These are phyloP conservation scores for Salisapilia sapeloensis DNA, from an alignment of 352 stramenopile species.

Conservation along the genomic window DNA sequence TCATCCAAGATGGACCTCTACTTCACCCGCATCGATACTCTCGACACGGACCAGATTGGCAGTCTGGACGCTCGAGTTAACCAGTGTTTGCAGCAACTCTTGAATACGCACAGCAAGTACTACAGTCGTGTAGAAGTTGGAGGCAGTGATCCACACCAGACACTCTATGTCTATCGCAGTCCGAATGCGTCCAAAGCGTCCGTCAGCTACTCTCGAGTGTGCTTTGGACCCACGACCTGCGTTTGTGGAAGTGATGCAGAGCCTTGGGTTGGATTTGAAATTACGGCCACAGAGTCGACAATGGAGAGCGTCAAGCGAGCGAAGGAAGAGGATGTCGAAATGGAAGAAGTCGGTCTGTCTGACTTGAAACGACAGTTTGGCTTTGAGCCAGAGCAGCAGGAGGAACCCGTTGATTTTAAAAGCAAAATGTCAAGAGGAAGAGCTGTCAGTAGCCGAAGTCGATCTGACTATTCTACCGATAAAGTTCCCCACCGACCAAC, in stretches of 20 bases:
- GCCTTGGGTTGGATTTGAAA: slow-evolving; percentile 34
- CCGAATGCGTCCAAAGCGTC: neutral
- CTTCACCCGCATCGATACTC: slow-evolving; percentile 35
- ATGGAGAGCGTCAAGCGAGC: no score
- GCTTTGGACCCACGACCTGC: slow-evolving; percentile 22
- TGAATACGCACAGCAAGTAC: slow-evolving; percentile 13
- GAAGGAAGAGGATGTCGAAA: no score
- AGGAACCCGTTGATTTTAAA: no score
- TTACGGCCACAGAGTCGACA: slow-evolving; percentile 6
- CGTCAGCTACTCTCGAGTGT: slow-evolving; percentile 11
- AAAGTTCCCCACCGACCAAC: no score
- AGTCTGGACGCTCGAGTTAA: slow-evolving; percentile 30
- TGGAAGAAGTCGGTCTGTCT: slow-evolving; percentile 23
- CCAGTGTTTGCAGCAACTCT: slow-evolving; percentile 18
- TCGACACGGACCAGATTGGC: slow-evolving; percentile 41
- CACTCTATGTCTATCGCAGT: slow-evolving; percentile 11
- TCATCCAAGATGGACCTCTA: slow-evolving; percentile 18
- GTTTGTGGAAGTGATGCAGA: slow-evolving; percentile 21
- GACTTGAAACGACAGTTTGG: slow-evolving; percentile 55
- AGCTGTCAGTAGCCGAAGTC: no score
- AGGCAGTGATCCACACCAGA: slow-evolving; percentile 36
- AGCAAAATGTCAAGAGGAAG: no score
- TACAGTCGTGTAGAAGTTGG: slow-evolving; percentile 31
- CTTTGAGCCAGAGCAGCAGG: no score
- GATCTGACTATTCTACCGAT: no score